Percentiles rank a stretch among this genome's conserved stretches.
phyloP scores from a whole-genome alignment of 2,329 filamentous ascomycete species.

The Aspergillus floridensis region DNA sequence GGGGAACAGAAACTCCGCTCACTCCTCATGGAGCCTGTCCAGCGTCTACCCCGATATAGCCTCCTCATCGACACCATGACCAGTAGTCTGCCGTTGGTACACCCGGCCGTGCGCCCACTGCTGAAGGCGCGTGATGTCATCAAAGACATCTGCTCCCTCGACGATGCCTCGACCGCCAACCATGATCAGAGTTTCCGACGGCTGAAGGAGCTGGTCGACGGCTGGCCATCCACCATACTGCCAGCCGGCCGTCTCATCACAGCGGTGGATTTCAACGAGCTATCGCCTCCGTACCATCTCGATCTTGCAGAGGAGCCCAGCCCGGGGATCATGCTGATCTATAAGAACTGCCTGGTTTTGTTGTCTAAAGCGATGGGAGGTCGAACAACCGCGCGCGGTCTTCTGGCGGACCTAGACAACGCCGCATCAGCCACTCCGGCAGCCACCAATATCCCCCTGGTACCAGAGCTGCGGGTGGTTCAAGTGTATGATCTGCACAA shows the following conservation, averaged over 20 bases:
- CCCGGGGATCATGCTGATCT: constrained; percentile 74
- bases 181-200: constrained; percentile 72
- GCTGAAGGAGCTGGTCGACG: constrained; percentile 71
- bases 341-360: constrained; percentile 76
- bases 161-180: constrained; percentile 63
- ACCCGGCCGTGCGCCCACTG: constrained; percentile 78
- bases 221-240: constrained; percentile 70
- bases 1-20: constrained; percentile 91
- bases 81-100: constrained; percentile 76
- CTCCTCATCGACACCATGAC: constrained; percentile 95
- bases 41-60: constrained; percentile 89
- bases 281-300: constrained; percentile 67
- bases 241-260: constrained; percentile 76
- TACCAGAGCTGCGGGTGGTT: constrained; percentile 71
- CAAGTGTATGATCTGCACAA: constrained; percentile 69
- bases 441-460: constrained; percentile 22
- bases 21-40: constrained; percentile 91
- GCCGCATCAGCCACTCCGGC: constrained; percentile 57
- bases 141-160: constrained; percentile 93
- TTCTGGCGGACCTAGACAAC: constrained; percentile 82
- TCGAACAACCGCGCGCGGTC: constrained; percentile 67
- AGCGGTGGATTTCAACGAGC: constrained; percentile 75
- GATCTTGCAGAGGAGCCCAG: constrained; percentile 45
- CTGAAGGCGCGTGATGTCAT: constrained; percentile 90
- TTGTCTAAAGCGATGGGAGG: constrained; percentile 67